These are phyloP conservation scores for Paulownia fortunei DNA, from an alignment of 257 asterid species.

Conservation along the genomic window DNA sequence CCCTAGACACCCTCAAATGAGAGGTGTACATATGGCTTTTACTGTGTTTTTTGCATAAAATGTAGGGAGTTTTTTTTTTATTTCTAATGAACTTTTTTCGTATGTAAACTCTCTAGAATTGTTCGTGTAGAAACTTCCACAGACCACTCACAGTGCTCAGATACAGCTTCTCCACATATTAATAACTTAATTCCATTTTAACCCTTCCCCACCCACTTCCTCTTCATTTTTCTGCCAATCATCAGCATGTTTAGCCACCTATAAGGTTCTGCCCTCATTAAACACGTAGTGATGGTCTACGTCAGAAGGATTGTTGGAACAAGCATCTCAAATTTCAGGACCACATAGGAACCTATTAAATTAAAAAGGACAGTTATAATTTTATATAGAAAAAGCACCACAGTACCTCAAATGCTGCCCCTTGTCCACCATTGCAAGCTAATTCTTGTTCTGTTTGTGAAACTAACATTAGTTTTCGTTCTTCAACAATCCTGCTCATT, in stretches of 20 bases:
- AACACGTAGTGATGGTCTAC: background rate
- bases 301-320: background rate
- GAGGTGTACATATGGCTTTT: background rate
- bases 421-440: constrained; percentile 99
- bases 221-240: constrained; percentile 14
- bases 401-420: constrained; percentile 96
- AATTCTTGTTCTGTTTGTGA: constrained; percentile 97
- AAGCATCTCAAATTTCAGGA: constrained; percentile 28
- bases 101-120: background rate
- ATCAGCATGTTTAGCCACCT: constrained; percentile 17
- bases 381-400: constrained; percentile 25
- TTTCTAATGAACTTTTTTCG: constrained; percentile 15
- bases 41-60: background rate
- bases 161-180: constrained; percentile 17
- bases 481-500: constrained; percentile 98
- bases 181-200: constrained; percentile 8
- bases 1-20: background rate
- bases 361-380: background rate
- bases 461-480: constrained; percentile 88
- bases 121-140: background rate
- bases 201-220: constrained; percentile 1
- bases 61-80: background rate
- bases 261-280: background rate
- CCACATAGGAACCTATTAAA: constrained; percentile 12
- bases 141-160: background rate